Evolutionary conservation across 164 flowering plant species (phyloP).

Genomic region (grape (Vitis vinifera)): ASM3070453v1 NC_081823.1:9432501-9433000

Average conservation of each 20-base stretch:
- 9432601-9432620: background rate
- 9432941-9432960: slow-evolving; percentile 20
- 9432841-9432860: slow-evolving; percentile 4
- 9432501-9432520: no score
- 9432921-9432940: slow-evolving; percentile 16
- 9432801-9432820: slow-evolving; percentile 23
- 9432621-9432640: background rate
- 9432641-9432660: background rate
- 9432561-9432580: no score
- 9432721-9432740: slow-evolving; percentile 3
- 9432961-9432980: slow-evolving; percentile 28
- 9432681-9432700: slow-evolving; percentile 16
- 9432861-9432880: slow-evolving; percentile 26
- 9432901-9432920: slow-evolving; percentile 12
- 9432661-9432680: slow-evolving; percentile 1
- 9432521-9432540: no score
- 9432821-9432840: slow-evolving; percentile 15
- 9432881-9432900: slow-evolving; percentile 19
- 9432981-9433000: slow-evolving; percentile 48
- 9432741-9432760: background rate
- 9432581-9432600: no score
- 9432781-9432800: slow-evolving; percentile 1
- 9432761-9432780: slow-evolving; percentile 14
- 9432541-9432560: no score
- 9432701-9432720: slow-evolving; percentile 6